A percentile compares a stretch with the other conserved stretches of the same genome.
Conservation (phyloP, 1,139 yeast genomes). For the Geotrichum bryndzae region DNA sequence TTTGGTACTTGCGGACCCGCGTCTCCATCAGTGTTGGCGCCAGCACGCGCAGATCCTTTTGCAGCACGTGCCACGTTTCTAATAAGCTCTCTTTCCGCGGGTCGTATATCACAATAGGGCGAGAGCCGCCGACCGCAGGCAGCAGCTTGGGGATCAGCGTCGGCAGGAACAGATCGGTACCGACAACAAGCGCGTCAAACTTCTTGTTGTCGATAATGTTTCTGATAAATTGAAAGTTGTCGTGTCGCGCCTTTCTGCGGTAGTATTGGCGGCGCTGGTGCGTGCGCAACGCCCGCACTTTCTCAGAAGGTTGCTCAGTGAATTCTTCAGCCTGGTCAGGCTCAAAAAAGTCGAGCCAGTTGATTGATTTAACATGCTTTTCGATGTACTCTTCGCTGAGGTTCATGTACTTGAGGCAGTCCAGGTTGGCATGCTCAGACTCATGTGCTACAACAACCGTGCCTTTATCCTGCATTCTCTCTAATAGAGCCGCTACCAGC, state of each 20-base stretch:
- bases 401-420: conserved; percentile 57
- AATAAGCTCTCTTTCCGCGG: conserved; percentile 75
- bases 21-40: conserved; percentile 84
- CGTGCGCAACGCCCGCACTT: conserved; percentile 51
- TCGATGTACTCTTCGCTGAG: conserved; percentile 49
- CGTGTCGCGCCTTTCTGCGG: conserved; percentile 56
- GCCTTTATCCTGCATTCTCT: conserved; percentile 83
- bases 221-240: conserved; percentile 41
- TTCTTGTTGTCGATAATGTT: conserved; percentile 48
- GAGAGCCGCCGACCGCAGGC: conserved; percentile 72
- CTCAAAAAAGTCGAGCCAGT: conserved; percentile 72
- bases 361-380: conserved; percentile 59
- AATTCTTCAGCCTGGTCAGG: conserved; percentile 61
- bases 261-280: conserved; percentile 61
- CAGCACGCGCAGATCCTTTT: conserved; percentile 60
- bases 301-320: conserved; percentile 41
- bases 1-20: conserved; percentile 80
- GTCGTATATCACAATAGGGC: conserved; percentile 77
- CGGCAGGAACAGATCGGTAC: conserved; percentile 65
- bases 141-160: conserved; percentile 58
- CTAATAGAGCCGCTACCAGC: conserved; percentile 74
- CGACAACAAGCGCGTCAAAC: conserved; percentile 74
- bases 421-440: conserved; percentile 83
- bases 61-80: conserved; percentile 62
- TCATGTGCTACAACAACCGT: conserved; percentile 75